Evolutionary conservation across 2,329 filamentous ascomycete genomes (phyloP).

Genomic region (Fonsecaea pedrosoi): DNA sequence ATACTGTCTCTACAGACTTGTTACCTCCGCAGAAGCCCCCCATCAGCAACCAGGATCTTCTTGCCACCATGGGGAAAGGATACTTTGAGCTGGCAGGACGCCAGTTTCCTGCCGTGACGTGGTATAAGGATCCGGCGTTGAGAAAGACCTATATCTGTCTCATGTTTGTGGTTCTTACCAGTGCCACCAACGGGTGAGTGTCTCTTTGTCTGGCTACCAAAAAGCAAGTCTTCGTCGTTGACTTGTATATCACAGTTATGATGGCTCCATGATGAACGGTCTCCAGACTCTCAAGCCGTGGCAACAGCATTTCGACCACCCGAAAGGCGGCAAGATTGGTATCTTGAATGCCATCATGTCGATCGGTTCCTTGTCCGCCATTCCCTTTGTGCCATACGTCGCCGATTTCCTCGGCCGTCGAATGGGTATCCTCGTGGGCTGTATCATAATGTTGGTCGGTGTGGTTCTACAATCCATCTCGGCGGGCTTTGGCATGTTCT

Average conservation of each 20-base stretch:
- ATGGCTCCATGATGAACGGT: constrained; percentile 40
- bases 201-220: not conserved
- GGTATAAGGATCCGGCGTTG: constrained; percentile 64
- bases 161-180: constrained; percentile 65
- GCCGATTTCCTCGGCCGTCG: constrained; percentile 57
- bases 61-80: constrained; percentile 31
- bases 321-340: constrained; percentile 33
- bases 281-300: constrained; percentile 34
- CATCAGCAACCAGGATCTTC: constrained; percentile 5
- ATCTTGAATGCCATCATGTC: constrained; percentile 37
- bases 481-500: constrained; percentile 55
- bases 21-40: not conserved
- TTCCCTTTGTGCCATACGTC: constrained; percentile 57
- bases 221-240: not conserved
- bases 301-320: constrained; percentile 38
- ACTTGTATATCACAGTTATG: constrained; percentile 25
- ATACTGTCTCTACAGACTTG: constrained; percentile 11
- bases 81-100: constrained; percentile 37
- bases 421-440: constrained; percentile 53
- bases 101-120: constrained; percentile 62
- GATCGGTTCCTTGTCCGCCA: constrained; percentile 56
- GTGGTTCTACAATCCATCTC: constrained; percentile 44
- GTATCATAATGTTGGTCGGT: constrained; percentile 39
- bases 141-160: constrained; percentile 63
- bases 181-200: constrained; percentile 49